A percentile compares a stretch with the other conserved stretches of the same genome.
phyloP scores from a whole-genome alignment of 2,329 filamentous ascomycete species.

The Xylaria multiplex region DNA sequence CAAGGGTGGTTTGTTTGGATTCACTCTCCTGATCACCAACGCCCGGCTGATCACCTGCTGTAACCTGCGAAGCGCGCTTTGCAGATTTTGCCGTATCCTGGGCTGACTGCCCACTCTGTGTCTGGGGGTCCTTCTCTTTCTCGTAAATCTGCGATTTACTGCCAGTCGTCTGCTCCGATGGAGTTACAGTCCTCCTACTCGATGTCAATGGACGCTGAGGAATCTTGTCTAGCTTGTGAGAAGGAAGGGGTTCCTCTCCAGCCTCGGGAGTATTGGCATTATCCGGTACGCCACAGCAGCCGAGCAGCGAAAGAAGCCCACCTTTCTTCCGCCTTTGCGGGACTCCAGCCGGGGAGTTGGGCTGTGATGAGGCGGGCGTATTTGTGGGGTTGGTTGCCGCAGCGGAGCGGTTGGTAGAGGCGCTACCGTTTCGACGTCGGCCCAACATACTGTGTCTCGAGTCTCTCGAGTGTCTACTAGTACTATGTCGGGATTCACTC shows the following conservation, averaged over 20 bases:
- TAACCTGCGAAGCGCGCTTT: constrained; percentile 59
- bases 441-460: constrained; percentile 72
- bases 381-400: constrained; percentile 63
- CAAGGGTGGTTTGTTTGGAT: constrained; percentile 57
- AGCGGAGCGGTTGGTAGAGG: constrained; percentile 71
- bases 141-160: constrained; percentile 59
- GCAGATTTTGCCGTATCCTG: constrained; percentile 53
- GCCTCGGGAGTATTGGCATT: constrained; percentile 64
- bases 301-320: constrained; percentile 69
- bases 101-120: constrained; percentile 45
- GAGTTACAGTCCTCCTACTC: constrained; percentile 63
- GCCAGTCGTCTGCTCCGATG: constrained; percentile 59
- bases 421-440: constrained; percentile 72
- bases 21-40: constrained; percentile 56
- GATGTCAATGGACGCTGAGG: constrained; percentile 65
- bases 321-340: constrained; percentile 63
- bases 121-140: constrained; percentile 56
- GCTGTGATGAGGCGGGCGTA: constrained; percentile 61
- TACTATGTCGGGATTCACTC: constrained; percentile 69
- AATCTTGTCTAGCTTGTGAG: constrained; percentile 67
- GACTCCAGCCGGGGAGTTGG: constrained; percentile 60
- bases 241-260: constrained; percentile 63
- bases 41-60: constrained; percentile 59
- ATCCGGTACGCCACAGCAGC: constrained; percentile 73
- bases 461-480: constrained; percentile 71